Base-by-base conservation (phyloP, 208 protist genomes). In the Leishmania major region DNA sequence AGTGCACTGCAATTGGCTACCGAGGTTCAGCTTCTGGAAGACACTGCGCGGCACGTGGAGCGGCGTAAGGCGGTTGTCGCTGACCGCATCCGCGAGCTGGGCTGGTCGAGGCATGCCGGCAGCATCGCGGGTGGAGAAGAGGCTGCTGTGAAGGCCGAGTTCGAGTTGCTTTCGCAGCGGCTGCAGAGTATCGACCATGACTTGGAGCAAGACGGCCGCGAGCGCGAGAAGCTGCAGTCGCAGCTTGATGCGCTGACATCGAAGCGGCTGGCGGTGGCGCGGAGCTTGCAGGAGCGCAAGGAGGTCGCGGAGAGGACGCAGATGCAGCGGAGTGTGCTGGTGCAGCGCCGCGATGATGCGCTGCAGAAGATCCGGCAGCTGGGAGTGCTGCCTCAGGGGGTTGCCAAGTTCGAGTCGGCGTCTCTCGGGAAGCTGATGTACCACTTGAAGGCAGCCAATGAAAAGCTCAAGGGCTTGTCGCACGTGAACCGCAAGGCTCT, bases 401-500 rank as follows among this genome's bases (percentile, higher is more conserved):
- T 81, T 3, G 79, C 79, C 31, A 83, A 84, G 62, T 83, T 76
- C 62, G 77, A 82, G 40, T 69, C 71, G 15, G 84, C 81, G n/a
- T 93, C 92, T 1, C 79, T 96, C 31, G 94, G 89, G 22, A 91
- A 95, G 80, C 84, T 99, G 49, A 93, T 98, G 89, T 87, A 92
- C 70, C 82, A 92, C 75, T 82, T 98, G 25, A 93, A 95, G 73
- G 59, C 83, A 40, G 90, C 87, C 17, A 97, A 97, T 79, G 91
- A 96, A 81, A 78, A 95, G 47, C 70, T 99, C 13, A 95, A 98
- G 75, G 93, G 93, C 75, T 98, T 97, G 86, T 88, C 90, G 55
- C 97, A 99, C 80, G 98, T 99, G 13, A 99, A 99, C 89, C 98
- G 99, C 82, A 99, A 99, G 85, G 99, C 99, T 6, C 57, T 99